A percentile compares a stretch with the other conserved stretches of the same genome.
These are phyloP conservation scores for Brettanomyces naardenensis DNA, from an alignment of 805 yeast species.

Conservation along the genomic window DNA sequence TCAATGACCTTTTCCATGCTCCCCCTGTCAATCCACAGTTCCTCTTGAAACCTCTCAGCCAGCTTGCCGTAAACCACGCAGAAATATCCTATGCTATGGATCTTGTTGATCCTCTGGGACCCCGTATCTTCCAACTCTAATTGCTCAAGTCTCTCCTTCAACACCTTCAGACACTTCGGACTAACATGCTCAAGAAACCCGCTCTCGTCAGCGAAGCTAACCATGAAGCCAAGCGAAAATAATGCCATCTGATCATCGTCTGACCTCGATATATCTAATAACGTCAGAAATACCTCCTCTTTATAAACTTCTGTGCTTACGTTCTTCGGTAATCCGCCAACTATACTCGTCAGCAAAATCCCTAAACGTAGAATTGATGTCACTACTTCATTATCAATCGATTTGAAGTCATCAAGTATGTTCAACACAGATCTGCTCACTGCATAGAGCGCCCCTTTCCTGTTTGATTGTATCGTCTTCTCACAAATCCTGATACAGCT, in stretches of 20 bases:
- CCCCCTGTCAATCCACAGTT: too few relatives aligned
- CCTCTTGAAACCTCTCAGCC: too few relatives aligned
- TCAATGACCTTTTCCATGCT: too few relatives aligned
- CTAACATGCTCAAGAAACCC: background rate
- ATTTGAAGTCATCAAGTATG: too few relatives aligned
- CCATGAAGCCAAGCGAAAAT: conserved; percentile 3
- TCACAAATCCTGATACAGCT: background rate
- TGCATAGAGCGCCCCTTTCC: too few relatives aligned
- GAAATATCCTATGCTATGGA: conserved; percentile 21
- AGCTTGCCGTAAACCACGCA: conserved; percentile 18
- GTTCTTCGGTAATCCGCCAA: background rate
- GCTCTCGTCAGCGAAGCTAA: background rate
- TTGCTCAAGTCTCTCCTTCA: too few relatives aligned
- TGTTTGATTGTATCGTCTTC: background rate
- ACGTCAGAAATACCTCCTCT: background rate
- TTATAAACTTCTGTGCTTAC: background rate
- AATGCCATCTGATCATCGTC: background rate
- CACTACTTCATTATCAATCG: too few relatives aligned
- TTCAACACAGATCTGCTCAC: too few relatives aligned
- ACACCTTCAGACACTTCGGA: too few relatives aligned
- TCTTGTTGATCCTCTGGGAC: conserved; percentile 3
- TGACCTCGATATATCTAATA: background rate
- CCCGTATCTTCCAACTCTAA: too few relatives aligned
- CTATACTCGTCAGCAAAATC: background rate
- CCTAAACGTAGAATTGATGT: background rate